Evolutionary conservation across 2,329 filamentous ascomycete genomes (phyloP), one percentile per base, ranked within the genome.

Genomic region (Colletotrichum orbiculare): DNA sequence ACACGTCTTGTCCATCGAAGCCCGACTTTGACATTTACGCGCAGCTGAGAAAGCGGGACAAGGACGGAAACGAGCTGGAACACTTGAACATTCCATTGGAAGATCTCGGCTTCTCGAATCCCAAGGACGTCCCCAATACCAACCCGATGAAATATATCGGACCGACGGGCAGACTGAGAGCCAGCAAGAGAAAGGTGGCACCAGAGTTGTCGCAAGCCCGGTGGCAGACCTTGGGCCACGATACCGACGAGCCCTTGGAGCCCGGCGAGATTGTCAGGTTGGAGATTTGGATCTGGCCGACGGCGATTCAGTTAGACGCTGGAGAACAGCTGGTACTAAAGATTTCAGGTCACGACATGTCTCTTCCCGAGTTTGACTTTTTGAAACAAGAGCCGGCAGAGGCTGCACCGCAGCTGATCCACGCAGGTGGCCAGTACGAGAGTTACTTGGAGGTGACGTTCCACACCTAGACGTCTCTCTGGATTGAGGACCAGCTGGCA

Each of bases 101-200:
- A 7, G 58, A 38, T 0, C 58, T 61, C n/a, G 50, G 50, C 4
- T 25, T 61, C 25, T 37, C 45, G 9, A 12, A 42, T 12, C 3
- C 12, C 0, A 38, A 55, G 4, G 50, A 61, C 12, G 38, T 61
- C 4, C 50, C 58, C 9, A 33, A 56, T n/a, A 43, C 38, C 43
- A 61, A 61, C 52, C 52, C 58, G 4, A 42, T 61, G 8, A 61
- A 61, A 15, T 50, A 62, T 2, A 38, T 56, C 6, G 59, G 59
- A 3, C 59, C 59, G 1, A 57, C 39, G 35, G 59, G 59, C 1
- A 54, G 33, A 34, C 46, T 62, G 4, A 52, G 59, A 6, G 59
- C 59, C 3, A 54, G 48, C 6, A 49, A 43, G 38, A 15, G 59
- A 1, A 56, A 45, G 34, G 13, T 45, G 7, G 52, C 59, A 12